phyloP scores from a whole-genome alignment of 2,329 filamentous ascomycete genomes.

The Ramichloridium luteum region DNA sequence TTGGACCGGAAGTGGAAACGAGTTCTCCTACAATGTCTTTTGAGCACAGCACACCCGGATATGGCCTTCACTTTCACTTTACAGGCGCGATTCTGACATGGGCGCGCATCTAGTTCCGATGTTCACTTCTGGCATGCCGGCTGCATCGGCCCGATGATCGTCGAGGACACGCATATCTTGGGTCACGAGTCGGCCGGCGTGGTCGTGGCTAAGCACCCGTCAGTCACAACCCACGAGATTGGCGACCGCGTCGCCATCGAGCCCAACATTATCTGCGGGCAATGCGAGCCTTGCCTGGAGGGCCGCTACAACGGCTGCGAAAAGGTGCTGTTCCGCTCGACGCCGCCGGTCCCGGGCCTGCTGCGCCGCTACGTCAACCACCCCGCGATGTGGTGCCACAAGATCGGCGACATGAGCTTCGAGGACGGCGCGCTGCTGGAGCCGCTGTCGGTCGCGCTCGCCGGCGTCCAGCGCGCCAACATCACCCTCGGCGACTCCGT shows the following conservation, averaged over 20 bases:
- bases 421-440: constrained; percentile 87
- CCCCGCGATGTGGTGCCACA: constrained; percentile 89
- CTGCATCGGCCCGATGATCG: constrained; percentile 92
- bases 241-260: constrained; percentile 91
- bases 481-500: constrained; percentile 76
- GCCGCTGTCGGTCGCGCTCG: constrained; percentile 77
- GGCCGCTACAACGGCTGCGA: constrained; percentile 95
- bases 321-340: constrained; percentile 73
- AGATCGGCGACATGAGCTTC: constrained; percentile 83
- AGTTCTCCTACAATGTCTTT: too few relatives aligned
- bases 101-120: constrained; percentile 80
- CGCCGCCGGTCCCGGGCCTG: constrained; percentile 76
- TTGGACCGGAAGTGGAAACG: too few relatives aligned
- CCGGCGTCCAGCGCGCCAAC: constrained; percentile 71
- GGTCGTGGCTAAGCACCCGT: constrained; percentile 68
- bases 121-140: constrained; percentile 97
- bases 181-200: constrained; percentile 86
- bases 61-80: too few relatives aligned
- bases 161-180: constrained; percentile 76
- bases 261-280: constrained; percentile 83
- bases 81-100: too few relatives aligned
- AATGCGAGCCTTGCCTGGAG: constrained; percentile 81
- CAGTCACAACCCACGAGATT: constrained; percentile 62
- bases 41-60: too few relatives aligned
- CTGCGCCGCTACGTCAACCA: constrained; percentile 90